Conservation (phyloP, 371 early-diverging fungal genomes). For the Thermomucor indicae-seudaticae region DNA sequence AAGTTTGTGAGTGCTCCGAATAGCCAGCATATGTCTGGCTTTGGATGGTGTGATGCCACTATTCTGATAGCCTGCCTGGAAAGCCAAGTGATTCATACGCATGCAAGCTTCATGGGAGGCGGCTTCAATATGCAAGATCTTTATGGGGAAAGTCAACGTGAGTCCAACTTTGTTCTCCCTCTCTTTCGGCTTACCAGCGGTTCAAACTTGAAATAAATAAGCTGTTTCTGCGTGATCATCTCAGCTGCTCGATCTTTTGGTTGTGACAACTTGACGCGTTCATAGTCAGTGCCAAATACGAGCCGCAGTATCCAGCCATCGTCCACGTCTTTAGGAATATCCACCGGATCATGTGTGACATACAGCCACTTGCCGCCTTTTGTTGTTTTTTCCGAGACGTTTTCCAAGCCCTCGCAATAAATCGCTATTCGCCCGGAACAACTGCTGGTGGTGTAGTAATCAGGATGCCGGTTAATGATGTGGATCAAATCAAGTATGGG, state of each 20-base stretch:
- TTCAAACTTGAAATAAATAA: slow-evolving; percentile 61
- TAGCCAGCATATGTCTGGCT: slow-evolving; percentile 58
- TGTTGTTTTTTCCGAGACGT: slow-evolving; percentile 20
- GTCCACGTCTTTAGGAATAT: slow-evolving; percentile 23
- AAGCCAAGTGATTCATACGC: slow-evolving; percentile 45
- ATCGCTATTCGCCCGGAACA: slow-evolving; percentile 60
- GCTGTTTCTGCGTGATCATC: slow-evolving; percentile 16
- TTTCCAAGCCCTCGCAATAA: slow-evolving; percentile 44
- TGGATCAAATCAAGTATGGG: slow-evolving; percentile 54
- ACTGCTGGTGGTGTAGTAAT: slow-evolving; percentile 60
- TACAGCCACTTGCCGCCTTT: slow-evolving; percentile 61
- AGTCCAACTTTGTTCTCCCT: background rate
- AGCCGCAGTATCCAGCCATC: slow-evolving; percentile 27
- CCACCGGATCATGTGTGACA: slow-evolving; percentile 58
- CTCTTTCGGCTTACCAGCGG: slow-evolving; percentile 46
- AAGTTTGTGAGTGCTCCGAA: slow-evolving; percentile 56
- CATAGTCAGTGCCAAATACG: slow-evolving; percentile 34
- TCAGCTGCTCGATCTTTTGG: background rate
- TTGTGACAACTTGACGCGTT: slow-evolving; percentile 15
- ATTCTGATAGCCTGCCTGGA: slow-evolving; percentile 59
- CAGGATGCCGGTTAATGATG: slow-evolving; percentile 44
- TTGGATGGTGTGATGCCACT: slow-evolving; percentile 58
- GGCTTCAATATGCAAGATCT: slow-evolving; percentile 64
- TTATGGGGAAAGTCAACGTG: background rate
- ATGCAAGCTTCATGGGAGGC: slow-evolving; percentile 48